Conservation (phyloP, 192 early-diverging fungal genomes). For the Coemansia sp. region DNA sequence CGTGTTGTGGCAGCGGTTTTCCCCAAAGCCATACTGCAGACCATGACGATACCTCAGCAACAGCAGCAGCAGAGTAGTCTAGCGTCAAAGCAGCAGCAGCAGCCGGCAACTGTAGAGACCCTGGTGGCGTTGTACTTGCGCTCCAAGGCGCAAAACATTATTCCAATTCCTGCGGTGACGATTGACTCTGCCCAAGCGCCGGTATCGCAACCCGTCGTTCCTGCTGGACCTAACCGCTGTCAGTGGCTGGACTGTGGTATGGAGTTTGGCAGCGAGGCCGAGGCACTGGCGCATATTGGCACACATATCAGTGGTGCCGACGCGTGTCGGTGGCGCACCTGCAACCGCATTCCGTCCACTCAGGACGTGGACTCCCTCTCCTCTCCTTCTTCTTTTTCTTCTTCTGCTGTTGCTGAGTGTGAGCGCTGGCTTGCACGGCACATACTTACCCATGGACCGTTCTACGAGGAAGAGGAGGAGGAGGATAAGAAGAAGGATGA, state of each 20-base stretch:
- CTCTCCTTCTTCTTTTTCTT: too few species aligned
- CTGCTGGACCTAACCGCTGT: constrained; percentile 18
- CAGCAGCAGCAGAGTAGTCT: constrained; percentile 10
- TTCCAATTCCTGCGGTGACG: constrained; percentile 37
- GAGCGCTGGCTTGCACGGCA: constrained; percentile 36
- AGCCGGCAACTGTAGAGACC: constrained; percentile 7
- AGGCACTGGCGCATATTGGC: constrained; percentile 27
- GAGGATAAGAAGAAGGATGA: neutral
- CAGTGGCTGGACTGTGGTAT: constrained; percentile 35
- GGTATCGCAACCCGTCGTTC: neutral
- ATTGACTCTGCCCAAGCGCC: constrained; percentile 10
- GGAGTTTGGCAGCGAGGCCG: constrained; percentile 25
- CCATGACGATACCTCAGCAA: neutral
- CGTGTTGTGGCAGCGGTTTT: constrained; percentile 53
- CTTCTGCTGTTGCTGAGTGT: neutral
- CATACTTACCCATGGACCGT: constrained; percentile 45
- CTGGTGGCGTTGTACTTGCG: constrained; percentile 27
- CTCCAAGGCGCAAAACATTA: constrained; percentile 22
- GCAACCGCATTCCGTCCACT: constrained; percentile 37
- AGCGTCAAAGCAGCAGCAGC: neutral
- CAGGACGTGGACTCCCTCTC: neutral
- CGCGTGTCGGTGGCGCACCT: constrained; percentile 45
- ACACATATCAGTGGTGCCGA: constrained; percentile 26
- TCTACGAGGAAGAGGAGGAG: constrained; percentile 1
- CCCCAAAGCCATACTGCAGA: constrained; percentile 32